Conservation (phyloP, 1,139 yeast genomes). For the Blastobotrys persicus region DNA sequence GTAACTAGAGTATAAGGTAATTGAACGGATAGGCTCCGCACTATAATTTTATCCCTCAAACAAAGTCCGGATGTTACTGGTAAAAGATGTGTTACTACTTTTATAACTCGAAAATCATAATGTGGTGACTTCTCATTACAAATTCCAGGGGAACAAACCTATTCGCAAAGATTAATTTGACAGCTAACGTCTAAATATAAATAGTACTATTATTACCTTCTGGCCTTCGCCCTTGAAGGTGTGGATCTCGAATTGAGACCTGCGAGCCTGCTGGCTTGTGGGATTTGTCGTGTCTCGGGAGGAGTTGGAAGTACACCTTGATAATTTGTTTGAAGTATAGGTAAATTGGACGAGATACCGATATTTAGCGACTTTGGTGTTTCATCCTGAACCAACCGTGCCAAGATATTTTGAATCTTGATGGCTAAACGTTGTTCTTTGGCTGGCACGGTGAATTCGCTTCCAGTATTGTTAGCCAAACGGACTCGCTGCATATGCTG, state of each 20-base stretch:
- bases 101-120: too few species aligned
- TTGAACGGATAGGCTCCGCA: too few species aligned
- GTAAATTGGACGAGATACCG: conserved; percentile 43
- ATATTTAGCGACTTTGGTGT: conserved; percentile 31
- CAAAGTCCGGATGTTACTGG: not conserved
- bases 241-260: conserved; percentile 3
- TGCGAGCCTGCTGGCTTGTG: conserved; percentile 3
- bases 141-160: too few species aligned
- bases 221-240: conserved; percentile 1
- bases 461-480: conserved; percentile 38
- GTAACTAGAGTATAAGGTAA: too few species aligned
- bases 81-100: too few species aligned
- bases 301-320: conserved; percentile 76
- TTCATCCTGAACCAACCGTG: conserved; percentile 42
- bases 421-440: conserved; percentile 51
- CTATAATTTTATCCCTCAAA: not conserved
- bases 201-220: conserved; percentile 3
- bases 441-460: conserved; percentile 39
- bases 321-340: conserved; percentile 71
- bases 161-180: not conserved
- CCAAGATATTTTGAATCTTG: conserved; percentile 50
- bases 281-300: conserved; percentile 27
- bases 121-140: too few species aligned
- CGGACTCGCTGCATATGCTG: conserved; percentile 65
- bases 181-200: not conserved